Conservation (phyloP, 331 rosid species). For the Quercus lobata region DNA sequence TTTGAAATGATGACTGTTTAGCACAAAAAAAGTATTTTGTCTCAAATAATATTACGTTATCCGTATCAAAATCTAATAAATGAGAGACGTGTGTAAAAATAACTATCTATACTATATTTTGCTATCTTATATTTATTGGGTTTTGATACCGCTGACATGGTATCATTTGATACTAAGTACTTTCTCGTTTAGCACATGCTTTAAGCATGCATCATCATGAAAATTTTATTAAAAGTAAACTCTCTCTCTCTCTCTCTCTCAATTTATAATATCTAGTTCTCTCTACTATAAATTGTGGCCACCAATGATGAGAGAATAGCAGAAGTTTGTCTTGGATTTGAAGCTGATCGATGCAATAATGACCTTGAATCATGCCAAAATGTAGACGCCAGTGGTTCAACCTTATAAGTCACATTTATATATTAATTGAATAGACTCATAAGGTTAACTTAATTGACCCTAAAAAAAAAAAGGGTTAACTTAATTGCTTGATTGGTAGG, state of each 20-base stretch:
- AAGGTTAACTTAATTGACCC: no score
- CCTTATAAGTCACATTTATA: neutral
- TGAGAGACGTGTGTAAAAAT: no score
- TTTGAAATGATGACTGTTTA: no score
- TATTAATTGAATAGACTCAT: neutral
- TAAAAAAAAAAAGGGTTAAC: neutral
- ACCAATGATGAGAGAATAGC: conserved; percentile 86
- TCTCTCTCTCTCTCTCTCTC: neutral
- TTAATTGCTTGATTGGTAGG: conserved; percentile 39
- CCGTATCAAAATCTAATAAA: no score
- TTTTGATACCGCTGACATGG: no score
- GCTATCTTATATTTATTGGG: no score
- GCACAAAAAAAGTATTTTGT: no score
- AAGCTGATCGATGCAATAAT: conserved; percentile 78
- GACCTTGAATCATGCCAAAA: conserved; percentile 87
- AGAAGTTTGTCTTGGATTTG: conserved; percentile 74
- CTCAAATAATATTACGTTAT: no score
- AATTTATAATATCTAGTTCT: conserved; percentile 16
- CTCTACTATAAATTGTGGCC: conserved; percentile 66
- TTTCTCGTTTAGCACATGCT: neutral
- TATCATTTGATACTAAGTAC: no score
- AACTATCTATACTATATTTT: no score
- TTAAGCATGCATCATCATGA: neutral
- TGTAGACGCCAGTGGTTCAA: conserved; percentile 37
- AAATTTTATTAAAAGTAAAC: neutral